Evolutionary conservation across 257 asterid species (phyloP).

Genomic region (Linaria vulgaris): DNA sequence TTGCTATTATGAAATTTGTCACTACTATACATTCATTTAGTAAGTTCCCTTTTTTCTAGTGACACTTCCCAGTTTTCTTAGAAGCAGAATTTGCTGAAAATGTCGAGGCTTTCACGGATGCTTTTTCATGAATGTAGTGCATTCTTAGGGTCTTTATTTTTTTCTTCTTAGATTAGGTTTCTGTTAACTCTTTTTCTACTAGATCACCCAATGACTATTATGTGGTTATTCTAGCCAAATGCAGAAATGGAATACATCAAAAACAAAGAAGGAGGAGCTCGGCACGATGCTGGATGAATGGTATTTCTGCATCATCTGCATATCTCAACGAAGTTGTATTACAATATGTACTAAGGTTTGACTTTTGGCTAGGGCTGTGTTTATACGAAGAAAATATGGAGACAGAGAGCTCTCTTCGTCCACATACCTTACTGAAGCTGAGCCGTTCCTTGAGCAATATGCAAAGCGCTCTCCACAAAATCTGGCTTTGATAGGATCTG

Average conservation of each 20-base stretch:
- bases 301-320: slow-evolving; percentile 43
- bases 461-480: slow-evolving; percentile 88
- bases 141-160: slow-evolving; percentile 7
- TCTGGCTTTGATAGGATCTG: slow-evolving; percentile 87
- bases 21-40: background rate
- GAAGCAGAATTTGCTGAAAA: slow-evolving; percentile 17
- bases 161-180: slow-evolving; percentile 1
- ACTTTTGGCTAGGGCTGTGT: slow-evolving; percentile 66
- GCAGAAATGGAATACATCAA: slow-evolving; percentile 95
- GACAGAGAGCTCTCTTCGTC: slow-evolving; percentile 68
- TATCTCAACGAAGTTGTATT: slow-evolving; percentile 25
- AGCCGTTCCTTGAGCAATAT: slow-evolving; percentile 92
- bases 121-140: slow-evolving; percentile 13
- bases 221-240: slow-evolving; percentile 68
- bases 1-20: slow-evolving; percentile 10
- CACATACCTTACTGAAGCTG: slow-evolving; percentile 87
- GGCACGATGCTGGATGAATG: slow-evolving; percentile 96
- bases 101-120: slow-evolving; percentile 2
- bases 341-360: slow-evolving; percentile 25
- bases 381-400: slow-evolving; percentile 72
- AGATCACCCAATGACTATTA: slow-evolving; percentile 27
- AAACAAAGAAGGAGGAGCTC: slow-evolving; percentile 75
- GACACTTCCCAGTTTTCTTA: background rate
- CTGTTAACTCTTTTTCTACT: slow-evolving; percentile 8
- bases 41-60: background rate